A percentile compares a stretch with the other conserved stretches of the same genome.
Conservation (phyloP, 108 stramenopile species). For the Skeletonema marinoi region DNA sequence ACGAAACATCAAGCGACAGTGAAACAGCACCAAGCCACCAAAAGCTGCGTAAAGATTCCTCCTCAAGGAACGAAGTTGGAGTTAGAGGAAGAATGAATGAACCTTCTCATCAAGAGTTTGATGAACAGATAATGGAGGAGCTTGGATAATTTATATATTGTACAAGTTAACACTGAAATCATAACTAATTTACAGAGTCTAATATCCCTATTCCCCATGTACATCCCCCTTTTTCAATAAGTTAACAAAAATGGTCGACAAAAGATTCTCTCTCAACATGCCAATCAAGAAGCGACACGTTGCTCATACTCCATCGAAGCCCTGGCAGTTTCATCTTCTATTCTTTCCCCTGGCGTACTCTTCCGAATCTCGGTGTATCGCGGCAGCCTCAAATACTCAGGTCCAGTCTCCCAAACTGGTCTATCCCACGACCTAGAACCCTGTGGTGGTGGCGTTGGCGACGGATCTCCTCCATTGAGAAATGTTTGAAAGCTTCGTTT, state of each 20-base stretch:
- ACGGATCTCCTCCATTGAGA: slow-evolving; percentile 17
- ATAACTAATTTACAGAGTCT: background rate
- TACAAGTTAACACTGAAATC: background rate
- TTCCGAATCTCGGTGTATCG: slow-evolving; percentile 26
- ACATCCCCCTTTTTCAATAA: background rate
- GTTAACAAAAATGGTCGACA: background rate
- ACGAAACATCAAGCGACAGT: background rate
- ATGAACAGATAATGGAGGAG: slow-evolving; percentile 23
- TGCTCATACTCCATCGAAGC: background rate
- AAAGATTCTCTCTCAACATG: background rate
- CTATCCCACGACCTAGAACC: background rate
- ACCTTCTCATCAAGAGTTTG: background rate
- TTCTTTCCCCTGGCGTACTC: background rate
- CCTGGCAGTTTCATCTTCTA: background rate
- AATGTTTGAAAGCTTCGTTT: slow-evolving; percentile 32
- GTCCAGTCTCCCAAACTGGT: slow-evolving; percentile 59
- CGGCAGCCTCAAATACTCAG: slow-evolving; percentile 56
- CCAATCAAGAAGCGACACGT: background rate
- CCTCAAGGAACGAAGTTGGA: background rate
- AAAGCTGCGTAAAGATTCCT: background rate
- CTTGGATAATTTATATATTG: slow-evolving; percentile 13
- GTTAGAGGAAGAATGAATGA: background rate
- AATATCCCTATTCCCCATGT: background rate
- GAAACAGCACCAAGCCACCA: background rate
- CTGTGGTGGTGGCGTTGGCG: background rate